Evolutionary conservation across 2,329 filamentous ascomycete species (phyloP).

Genomic region (Botrytis cinerea): DNA sequence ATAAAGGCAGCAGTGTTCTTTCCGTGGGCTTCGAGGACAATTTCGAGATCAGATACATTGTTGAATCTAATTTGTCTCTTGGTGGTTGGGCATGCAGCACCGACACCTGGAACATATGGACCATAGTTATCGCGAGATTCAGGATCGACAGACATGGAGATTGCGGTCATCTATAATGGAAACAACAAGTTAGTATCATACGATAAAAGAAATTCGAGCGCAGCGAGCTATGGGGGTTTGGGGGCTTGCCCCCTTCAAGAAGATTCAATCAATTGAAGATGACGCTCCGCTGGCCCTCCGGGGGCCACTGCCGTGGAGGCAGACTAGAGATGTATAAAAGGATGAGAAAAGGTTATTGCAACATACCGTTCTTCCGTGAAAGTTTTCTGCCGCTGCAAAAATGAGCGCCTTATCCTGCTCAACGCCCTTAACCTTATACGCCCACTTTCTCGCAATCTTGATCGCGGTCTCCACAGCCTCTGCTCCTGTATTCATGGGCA

Average conservation of each 20-base stretch:
- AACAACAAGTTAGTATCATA: constrained; percentile 13
- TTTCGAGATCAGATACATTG: constrained; percentile 77
- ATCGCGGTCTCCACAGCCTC: constrained; percentile 95
- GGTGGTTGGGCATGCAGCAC: constrained; percentile 73
- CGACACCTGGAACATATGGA: constrained; percentile 88
- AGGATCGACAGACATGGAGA: constrained; percentile 92
- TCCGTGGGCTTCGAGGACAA: constrained; percentile 76
- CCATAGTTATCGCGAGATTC: constrained; percentile 95
- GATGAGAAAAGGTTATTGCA: neutral
- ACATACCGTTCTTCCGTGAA: constrained; percentile 89
- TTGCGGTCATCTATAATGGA: constrained; percentile 69
- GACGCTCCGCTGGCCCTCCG: constrained; percentile 16
- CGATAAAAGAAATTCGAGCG: neutral
- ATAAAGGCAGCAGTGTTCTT: constrained; percentile 88
- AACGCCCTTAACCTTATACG: constrained; percentile 93
- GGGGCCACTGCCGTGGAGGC: constrained; percentile 9
- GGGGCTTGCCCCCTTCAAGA: constrained; percentile 5
- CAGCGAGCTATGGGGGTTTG: constrained; percentile 14
- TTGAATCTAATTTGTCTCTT: constrained; percentile 82
- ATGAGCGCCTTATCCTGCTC: constrained; percentile 80
- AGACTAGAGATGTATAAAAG: neutral
- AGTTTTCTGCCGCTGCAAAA: constrained; percentile 86
- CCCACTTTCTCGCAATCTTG: constrained; percentile 97
- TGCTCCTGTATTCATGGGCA: constrained; percentile 97
- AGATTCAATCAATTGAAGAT: neutral